Evolutionary conservation across 306 rosid genomes (phyloP), one percentile per base, ranked within the genome.

Genomic region (Phaseolus lunatus): DNA sequence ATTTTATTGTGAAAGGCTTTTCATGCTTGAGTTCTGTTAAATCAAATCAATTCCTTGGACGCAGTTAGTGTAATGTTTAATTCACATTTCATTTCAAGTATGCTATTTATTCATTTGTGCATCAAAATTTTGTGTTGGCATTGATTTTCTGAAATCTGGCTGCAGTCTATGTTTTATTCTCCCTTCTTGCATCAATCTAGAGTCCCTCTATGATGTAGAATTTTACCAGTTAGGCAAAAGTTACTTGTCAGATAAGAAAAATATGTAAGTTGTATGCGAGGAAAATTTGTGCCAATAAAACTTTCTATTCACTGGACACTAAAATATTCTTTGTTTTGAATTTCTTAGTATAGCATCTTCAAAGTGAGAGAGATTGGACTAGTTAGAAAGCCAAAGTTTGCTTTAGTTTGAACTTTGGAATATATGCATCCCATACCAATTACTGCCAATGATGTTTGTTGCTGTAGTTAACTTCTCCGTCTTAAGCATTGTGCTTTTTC

Each of bases 1-100:
- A 20, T 52, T 80, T 80, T 79, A 35, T 74, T 75, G 61, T 65
- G 78, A 58, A 88, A 87, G 78, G 83, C 79, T 66, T 80, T 80
- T 77, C 69, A 33, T 61, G 67, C 74, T 39, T 82, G 69, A 84
- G 78, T 84, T 84, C 74, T 81, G 59, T 77, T 67, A 56, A 23
- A 66, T 75, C 61, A 83, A 63, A 54, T 43, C 43, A 84, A 63
- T 68, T 82, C 70, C 77, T 78, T 85, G 74, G 66, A 35, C 76
- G 27, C 64, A 74, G 35, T 43, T 50, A 66, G 54, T 75, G 85
- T 81, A 44, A 62, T 66, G 67, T 74, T 78, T 52, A 39, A 70
- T 64, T 50, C 63, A 48, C 49, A 66, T 37, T 62, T 63, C 65
- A 35, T 76, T 29, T 58, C 37, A 44, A 72, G 70, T 24, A 70